These are phyloP conservation scores for Meyerozyma sp. DNA, from an alignment of 1,139 yeast species.

Conservation along the genomic window DNA sequence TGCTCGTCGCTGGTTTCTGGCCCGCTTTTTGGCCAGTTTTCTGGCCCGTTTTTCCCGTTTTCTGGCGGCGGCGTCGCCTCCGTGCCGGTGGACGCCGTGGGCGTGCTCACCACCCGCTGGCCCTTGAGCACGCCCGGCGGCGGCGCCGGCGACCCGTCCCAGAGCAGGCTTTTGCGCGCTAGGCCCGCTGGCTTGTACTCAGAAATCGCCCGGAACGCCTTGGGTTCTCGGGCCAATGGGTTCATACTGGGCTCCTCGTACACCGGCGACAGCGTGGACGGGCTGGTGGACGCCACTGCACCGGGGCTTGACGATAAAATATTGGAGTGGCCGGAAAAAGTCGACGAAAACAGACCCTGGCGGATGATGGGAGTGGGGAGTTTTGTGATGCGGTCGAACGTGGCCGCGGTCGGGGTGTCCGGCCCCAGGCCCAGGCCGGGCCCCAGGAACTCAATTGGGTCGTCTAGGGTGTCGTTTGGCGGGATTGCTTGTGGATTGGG, in stretches of 20 bases:
- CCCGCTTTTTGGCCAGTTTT: no score
- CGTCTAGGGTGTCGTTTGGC: background rate
- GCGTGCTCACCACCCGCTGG: constrained; percentile 1
- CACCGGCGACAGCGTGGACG: background rate
- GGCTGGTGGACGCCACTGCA: background rate
- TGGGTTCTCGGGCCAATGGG: background rate
- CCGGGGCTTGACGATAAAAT: background rate
- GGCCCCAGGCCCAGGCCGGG: background rate
- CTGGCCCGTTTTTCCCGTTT: constrained; percentile 3
- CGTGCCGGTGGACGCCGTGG: constrained; percentile 1
- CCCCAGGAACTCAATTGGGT: background rate
- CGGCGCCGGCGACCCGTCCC: constrained; percentile 8
- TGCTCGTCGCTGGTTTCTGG: no score
- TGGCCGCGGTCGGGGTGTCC: constrained; percentile 1
- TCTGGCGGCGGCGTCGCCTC: constrained; percentile 10
- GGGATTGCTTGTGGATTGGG: no score
- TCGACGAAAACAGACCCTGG: constrained; percentile 6
- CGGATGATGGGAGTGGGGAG: constrained; percentile 12
- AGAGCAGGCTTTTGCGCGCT: constrained; percentile 17
- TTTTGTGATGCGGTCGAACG: constrained; percentile 3
- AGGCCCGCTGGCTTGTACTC: constrained; percentile 28
- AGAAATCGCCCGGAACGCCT: constrained; percentile 20
- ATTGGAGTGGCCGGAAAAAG: background rate
- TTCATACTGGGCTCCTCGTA: background rate
- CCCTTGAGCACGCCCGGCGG: constrained; percentile 15